Base-by-base conservation (phyloP, 2,329 filamentous ascomycete genomes). In the Curvularia verruculosa region DNA sequence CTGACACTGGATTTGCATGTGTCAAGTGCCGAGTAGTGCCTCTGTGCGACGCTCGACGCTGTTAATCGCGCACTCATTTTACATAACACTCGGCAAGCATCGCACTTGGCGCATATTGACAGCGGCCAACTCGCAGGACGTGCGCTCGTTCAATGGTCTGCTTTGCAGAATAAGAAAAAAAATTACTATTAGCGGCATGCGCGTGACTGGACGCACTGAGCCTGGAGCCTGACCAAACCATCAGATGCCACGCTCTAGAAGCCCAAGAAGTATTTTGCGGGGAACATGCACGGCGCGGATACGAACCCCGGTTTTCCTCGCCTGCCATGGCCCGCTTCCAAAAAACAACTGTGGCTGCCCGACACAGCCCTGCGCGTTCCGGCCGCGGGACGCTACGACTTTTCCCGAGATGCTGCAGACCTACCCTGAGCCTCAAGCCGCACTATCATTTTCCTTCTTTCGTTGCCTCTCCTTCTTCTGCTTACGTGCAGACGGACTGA, bases 401-500 rank as follows among this genome's bases (percentile, higher is more conserved):
- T 65, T 56, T 59, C 63, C 69, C 67, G 69, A 66, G 2, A 49
- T 39, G 43, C 56, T n/a, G n/a, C 40, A 64, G 31, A 64, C 39
- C 43, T 34, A 39, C 46, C 68, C 24, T 53, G 54, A 43, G 24
- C 31, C 39, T 48, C 46, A 57, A 29, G 54, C 54, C 24, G 31
- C 50, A 55, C 70, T 69, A 34, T 60, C 58, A 58, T 68, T 57
- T 40, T 58, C 58, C 60, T 69, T 59, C 43, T 58, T 60, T 51
- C 66, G 61, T 59, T 68, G 65, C 54, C 45, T 65, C 29, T 69
- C 69, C 46, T 73, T 74, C 65, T 69, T 74, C 13, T 74, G 67
- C 60, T 69, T 76, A 47, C 74, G 65, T 13, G 64, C 73, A 12
- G 63, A 61, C 10, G 70, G 70, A 49, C 72, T 78, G 50, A 78